Evolutionary conservation across 495 filamentous ascomycete species (phyloP), one percentile per base, ranked within the genome.

Genomic region (Penicillium soppii): DNA sequence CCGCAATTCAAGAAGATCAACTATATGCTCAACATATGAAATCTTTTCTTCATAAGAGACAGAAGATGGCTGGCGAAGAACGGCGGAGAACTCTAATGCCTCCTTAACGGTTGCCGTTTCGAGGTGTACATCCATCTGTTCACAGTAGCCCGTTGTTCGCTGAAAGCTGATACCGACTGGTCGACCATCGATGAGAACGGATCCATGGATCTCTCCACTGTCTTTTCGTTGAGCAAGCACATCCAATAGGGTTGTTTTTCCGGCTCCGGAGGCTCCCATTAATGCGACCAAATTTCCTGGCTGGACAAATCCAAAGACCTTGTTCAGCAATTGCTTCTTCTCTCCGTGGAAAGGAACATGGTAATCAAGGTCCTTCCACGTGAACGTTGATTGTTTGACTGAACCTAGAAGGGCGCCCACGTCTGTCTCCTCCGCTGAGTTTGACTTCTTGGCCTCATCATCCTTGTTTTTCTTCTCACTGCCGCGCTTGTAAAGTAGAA

Each of bases 241-340:
- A 62, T 79, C 74, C 12, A 79, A 49, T 12, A 85, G 50, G 0
- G 89, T 92, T 4, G 89, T 94, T 57, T 94, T 94, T 41, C 89
- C 89, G n/a, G 89, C 89, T 12, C 89, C 89, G 1, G 86, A 90
- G 8, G 83, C 85, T 20, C 89, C 89, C 88, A 91, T 91, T 12
- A 92, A 69, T 3, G 89, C 89, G 1, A 89, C 91, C 21, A 94
- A 72, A 55, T 87, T 75, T 3, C 89, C 89, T 2, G 89, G 89
- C 56, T 87, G 85, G 30, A 91, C 89, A 54, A 84, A 92, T 9
- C 89, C 89, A 58, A 81, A 89, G 3, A 92, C 82, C 56, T 86
- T 76, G 48, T 89, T 81, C 8, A 94, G 73, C 29, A 94, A 73
- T 8, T 83, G 85, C 35, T 73, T 78, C 44, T 72, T 69, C 44